Base-by-base conservation (phyloP, 2,329 filamentous ascomycete genomes). In the Aspergillus bombycis region DNA sequence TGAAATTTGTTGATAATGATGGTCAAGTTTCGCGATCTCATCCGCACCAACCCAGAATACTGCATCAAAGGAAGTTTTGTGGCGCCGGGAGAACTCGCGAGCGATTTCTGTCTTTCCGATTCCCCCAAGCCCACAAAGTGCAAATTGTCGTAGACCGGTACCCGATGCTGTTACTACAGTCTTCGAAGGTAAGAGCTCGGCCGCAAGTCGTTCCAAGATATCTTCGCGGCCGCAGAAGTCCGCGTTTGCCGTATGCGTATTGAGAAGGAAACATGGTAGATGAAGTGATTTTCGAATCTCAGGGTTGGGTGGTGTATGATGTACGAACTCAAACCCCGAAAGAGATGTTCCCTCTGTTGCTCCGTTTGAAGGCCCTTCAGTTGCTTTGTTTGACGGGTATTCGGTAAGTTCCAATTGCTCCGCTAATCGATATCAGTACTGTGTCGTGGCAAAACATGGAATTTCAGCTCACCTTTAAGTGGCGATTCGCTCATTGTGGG, bases 1-100 rank as follows among this genome's bases (percentile, higher is more conserved):
- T 7, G 74, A 68, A 50, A 73, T 71, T 34, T 68, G 57, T 21
- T 65, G 58, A 41, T 68, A 75, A 60, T 65, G 53, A 16, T 68
- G 50, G 19, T 69, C 72, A 21, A 76, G 60, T 57, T 74, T 73
- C 8, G 58, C 66, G 50, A 66, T 57, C 8, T 68, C 66, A 61
- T 76, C 74, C 7, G 74, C 74, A 23, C 63, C 28, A 7, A 77
- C 66, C 74, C 75, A 77, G 60, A 77, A 70, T 34, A 77, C 66
- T 10, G 71, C 73, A 61, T 76, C 74, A 62, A 72, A 77, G 21
- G 59, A 58, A 3, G 43, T 32, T 60, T 70, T 67, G 46, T 70
- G 63, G 32, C 63, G 57, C 45, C 62, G 46, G 23, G 64, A 65
- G 64, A 72, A 77, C 58, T 74, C 66, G 48, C 60, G 65, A 14